phyloP scores from a whole-genome alignment of 257 asterid genomes.

The Echites panduratus region DNA sequence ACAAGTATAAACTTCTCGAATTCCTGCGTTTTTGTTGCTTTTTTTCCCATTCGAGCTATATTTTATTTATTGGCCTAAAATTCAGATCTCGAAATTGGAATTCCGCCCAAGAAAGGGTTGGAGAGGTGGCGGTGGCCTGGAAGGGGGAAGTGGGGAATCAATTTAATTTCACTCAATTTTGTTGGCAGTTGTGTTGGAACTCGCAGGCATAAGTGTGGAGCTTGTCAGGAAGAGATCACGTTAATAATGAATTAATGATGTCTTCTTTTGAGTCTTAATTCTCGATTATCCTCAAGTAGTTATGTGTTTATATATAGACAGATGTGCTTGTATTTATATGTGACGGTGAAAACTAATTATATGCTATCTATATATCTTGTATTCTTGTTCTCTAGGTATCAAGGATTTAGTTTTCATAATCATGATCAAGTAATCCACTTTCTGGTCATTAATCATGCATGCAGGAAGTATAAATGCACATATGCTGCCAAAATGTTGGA shows the following conservation, averaged over 20 bases:
- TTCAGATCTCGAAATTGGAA: constrained; percentile 5
- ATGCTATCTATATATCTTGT: not conserved
- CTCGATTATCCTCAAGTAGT: not conserved
- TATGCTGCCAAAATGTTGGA: not conserved
- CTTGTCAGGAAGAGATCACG: not conserved
- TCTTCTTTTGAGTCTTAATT: too few species aligned
- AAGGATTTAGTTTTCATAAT: not conserved
- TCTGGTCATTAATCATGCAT: not conserved
- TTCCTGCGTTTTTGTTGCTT: not conserved
- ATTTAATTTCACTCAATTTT: not conserved
- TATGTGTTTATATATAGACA: not conserved
- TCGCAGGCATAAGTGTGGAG: not conserved
- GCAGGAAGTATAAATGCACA: not conserved
- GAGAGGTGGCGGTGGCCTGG: not conserved
- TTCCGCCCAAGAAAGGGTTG: not conserved
- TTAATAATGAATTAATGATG: not conserved
- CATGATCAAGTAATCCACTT: not conserved
- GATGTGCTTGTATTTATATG: not conserved
- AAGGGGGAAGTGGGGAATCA: not conserved
- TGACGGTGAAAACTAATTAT: not conserved
- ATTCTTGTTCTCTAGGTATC: not conserved
- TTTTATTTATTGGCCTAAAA: not conserved
- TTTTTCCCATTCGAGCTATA: not conserved
- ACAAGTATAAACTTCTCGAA: not conserved
- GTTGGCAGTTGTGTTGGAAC: not conserved